These are phyloP conservation scores for Candida caryicola DNA, from an alignment of 805 yeast genomes.

Conservation along the genomic window DNA sequence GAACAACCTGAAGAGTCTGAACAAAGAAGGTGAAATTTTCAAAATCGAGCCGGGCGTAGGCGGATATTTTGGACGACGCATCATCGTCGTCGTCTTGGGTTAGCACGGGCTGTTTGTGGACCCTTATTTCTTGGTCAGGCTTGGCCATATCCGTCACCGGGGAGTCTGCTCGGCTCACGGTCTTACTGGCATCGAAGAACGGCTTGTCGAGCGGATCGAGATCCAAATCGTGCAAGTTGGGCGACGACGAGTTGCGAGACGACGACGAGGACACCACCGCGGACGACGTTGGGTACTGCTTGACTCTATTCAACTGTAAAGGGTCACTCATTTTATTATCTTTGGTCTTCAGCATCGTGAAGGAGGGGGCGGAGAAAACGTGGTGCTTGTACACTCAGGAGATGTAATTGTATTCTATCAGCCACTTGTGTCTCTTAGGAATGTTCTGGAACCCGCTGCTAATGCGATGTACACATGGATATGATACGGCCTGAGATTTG, in stretches of 20 bases:
- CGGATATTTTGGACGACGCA: slow-evolving; percentile 41
- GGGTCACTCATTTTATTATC: neutral
- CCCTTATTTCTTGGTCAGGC: slow-evolving; percentile 12
- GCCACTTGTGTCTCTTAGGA: neutral
- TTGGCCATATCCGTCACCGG: neutral
- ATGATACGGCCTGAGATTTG: neutral
- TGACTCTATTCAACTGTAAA: neutral
- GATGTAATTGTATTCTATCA: neutral
- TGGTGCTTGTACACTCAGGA: neutral
- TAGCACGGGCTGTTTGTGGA: slow-evolving; percentile 1
- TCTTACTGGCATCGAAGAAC: slow-evolving; percentile 5
- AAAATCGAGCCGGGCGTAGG: slow-evolving; percentile 80
- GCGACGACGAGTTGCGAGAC: neutral
- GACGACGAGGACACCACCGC: neutral
- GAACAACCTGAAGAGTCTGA: slow-evolving; percentile 88
- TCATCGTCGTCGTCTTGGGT: slow-evolving; percentile 11
- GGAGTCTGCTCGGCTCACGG: slow-evolving; percentile 16
- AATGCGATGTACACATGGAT: neutral
- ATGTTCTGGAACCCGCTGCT: neutral
- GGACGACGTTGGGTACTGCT: neutral
- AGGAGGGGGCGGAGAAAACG: no score
- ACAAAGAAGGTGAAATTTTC: slow-evolving; percentile 92
- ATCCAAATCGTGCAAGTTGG: slow-evolving; percentile 5
- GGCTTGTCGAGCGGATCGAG: slow-evolving; percentile 12
- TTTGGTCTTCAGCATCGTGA: neutral